phyloP scores from a whole-genome alignment of 2,329 filamentous ascomycete species.

The Penicillium capsulatum region DNA sequence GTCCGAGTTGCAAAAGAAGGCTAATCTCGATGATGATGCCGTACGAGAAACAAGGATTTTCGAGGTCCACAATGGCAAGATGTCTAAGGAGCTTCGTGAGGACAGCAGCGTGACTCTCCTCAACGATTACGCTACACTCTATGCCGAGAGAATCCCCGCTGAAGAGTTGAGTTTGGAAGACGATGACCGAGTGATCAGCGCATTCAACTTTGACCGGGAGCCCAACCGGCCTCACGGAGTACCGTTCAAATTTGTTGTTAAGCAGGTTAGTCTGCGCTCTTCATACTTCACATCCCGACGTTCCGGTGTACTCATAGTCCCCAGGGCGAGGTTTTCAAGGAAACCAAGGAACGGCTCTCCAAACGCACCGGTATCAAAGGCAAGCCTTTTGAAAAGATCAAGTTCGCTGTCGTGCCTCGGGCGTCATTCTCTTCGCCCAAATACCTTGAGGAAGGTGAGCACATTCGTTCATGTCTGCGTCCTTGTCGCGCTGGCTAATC shows the following conservation, averaged over 20 bases:
- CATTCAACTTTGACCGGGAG: constrained; percentile 91
- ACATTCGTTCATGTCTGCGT: background rate
- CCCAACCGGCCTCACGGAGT: constrained; percentile 77
- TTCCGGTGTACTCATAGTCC: constrained; percentile 14
- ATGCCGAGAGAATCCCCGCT: constrained; percentile 75
- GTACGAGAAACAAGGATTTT: constrained; percentile 72
- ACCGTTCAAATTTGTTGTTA: constrained; percentile 84
- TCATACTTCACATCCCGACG: background rate
- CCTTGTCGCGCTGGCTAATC: background rate
- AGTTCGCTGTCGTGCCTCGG: constrained; percentile 77
- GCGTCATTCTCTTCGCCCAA: constrained; percentile 69
- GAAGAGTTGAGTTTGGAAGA: constrained; percentile 61
- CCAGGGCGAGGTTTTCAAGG: constrained; percentile 77
- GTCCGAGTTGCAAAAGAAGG: constrained; percentile 71
- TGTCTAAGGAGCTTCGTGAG: constrained; percentile 70
- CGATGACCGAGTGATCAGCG: constrained; percentile 65
- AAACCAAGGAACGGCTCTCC: constrained; percentile 91
- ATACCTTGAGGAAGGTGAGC: constrained; percentile 83
- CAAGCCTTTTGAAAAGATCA: constrained; percentile 98
- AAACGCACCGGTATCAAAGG: constrained; percentile 92
- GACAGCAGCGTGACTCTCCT: constrained; percentile 74
- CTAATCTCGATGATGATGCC: constrained; percentile 71
- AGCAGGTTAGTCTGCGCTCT: constrained; percentile 59
- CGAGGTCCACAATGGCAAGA: constrained; percentile 76
- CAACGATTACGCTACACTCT: constrained; percentile 78